phyloP scores from a whole-genome alignment of 1,284 basidiomycete genomes.

The Pyrrhoderma noxium region DNA sequence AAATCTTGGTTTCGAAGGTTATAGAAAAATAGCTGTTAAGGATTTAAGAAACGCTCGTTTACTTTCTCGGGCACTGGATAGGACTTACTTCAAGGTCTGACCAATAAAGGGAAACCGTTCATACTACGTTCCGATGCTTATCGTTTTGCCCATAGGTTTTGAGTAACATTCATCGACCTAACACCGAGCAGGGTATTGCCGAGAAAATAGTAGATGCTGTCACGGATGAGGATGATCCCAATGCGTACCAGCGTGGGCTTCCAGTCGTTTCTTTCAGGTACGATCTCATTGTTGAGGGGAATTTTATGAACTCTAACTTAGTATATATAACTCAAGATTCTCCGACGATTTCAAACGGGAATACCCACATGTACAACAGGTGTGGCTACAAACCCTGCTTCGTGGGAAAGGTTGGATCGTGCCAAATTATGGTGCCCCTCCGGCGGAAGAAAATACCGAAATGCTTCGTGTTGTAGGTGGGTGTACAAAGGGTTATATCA shows the following conservation, averaged over 20 bases:
- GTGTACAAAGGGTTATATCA: constrained; percentile 16
- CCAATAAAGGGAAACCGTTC: too few species aligned
- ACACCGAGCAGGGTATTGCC: constrained; percentile 12
- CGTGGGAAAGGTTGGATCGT: constrained; percentile 57
- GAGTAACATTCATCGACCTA: constrained; percentile 34
- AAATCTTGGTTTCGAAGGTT: constrained; percentile 31
- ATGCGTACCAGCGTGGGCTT: constrained; percentile 47
- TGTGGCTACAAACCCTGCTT: constrained; percentile 48
- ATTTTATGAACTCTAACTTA: background rate
- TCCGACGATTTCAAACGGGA: constrained; percentile 50
- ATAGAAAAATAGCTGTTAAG: constrained; percentile 39
- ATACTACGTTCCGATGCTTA: too few species aligned
- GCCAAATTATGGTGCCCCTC: constrained; percentile 53
- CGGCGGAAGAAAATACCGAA: constrained; percentile 43
- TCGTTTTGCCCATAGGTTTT: too few species aligned
- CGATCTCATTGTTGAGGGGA: background rate
- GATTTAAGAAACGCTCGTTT: constrained; percentile 60
- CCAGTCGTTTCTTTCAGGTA: constrained; percentile 67
- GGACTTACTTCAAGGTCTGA: constrained; percentile 36
- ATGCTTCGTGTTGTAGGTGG: constrained; percentile 54
- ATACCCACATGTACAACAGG: constrained; percentile 52
- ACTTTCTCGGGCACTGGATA: constrained; percentile 60
- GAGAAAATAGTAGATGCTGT: constrained; percentile 21
- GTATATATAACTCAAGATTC: constrained; percentile 29
- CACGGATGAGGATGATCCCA: constrained; percentile 31